Conservation (phyloP, 139 green algal species). For the Chlorella sp. region DNA sequence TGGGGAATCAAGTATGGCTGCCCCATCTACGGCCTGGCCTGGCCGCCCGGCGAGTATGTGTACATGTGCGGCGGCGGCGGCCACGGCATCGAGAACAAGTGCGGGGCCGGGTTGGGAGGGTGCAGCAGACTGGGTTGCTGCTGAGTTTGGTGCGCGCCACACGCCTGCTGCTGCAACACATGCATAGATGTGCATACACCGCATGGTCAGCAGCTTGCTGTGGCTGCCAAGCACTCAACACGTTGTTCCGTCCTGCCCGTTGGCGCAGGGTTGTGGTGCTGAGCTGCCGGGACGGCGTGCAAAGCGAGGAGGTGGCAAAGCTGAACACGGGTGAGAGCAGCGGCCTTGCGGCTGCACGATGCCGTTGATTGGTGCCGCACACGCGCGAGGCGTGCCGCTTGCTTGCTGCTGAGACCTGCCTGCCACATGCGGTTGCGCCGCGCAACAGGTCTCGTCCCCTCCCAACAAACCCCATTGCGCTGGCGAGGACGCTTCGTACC, state of each 20-base stretch:
- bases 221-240: background rate
- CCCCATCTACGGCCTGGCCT: conserved; percentile 49
- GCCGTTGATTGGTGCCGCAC: too few species aligned
- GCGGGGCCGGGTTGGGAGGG: background rate
- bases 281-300: background rate
- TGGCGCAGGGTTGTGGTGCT: conserved; percentile 46
- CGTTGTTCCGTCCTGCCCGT: background rate
- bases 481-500: too few species aligned
- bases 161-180: background rate
- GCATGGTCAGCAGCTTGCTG: background rate
- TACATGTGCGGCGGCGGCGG: conserved; percentile 59
- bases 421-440: too few species aligned
- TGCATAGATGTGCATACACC: too few species aligned
- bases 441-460: too few species aligned
- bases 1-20: conserved; percentile 33
- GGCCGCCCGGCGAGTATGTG: conserved; percentile 42
- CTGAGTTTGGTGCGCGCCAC: too few species aligned
- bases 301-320: conserved; percentile 47
- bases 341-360: too few species aligned
- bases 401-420: too few species aligned
- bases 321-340: conserved; percentile 27
- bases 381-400: too few species aligned
- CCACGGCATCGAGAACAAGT: conserved; percentile 67
- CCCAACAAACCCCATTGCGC: too few species aligned
- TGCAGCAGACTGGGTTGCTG: background rate